A percentile compares a stretch with the other conserved stretches of the same genome.
Conservation (phyloP, 805 yeast genomes). For the Pichia scutulata region DNA sequence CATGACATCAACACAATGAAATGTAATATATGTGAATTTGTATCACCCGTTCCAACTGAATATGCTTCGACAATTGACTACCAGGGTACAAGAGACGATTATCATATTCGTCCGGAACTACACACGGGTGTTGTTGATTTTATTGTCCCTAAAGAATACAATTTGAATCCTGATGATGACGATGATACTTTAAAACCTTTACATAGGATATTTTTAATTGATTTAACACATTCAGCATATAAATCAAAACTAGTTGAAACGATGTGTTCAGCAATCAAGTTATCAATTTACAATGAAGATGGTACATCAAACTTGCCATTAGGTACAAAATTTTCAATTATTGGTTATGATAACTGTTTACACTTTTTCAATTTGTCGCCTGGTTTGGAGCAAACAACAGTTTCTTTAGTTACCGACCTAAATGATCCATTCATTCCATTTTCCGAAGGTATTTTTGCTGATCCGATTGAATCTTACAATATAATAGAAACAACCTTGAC, state of each 20-base stretch:
- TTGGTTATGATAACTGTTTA: slow-evolving; percentile 65
- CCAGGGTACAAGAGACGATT: slow-evolving; percentile 57
- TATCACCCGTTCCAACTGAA: slow-evolving; percentile 59
- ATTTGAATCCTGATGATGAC: slow-evolving; percentile 31
- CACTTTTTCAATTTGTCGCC: slow-evolving; percentile 67
- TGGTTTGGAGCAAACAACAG: slow-evolving; percentile 45
- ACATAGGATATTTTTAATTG: slow-evolving; percentile 46
- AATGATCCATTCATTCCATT: slow-evolving; percentile 81
- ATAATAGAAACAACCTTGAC: slow-evolving; percentile 63
- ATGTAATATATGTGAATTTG: slow-evolving; percentile 83
- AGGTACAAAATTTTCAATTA: slow-evolving; percentile 55
- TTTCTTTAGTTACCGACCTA: slow-evolving; percentile 59
- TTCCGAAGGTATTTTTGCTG: slow-evolving; percentile 67
- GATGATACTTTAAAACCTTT: slow-evolving; percentile 3
- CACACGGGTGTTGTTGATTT: slow-evolving; percentile 80
- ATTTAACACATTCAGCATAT: slow-evolving; percentile 68
- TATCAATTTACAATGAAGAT: slow-evolving; percentile 43
- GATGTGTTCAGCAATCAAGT: slow-evolving; percentile 28
- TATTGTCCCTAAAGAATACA: slow-evolving; percentile 66
- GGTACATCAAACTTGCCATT: slow-evolving; percentile 26
- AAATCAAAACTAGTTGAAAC: slow-evolving; percentile 35
- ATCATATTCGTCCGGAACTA: slow-evolving; percentile 63
- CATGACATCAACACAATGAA: slow-evolving; percentile 56
- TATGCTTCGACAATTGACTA: slow-evolving; percentile 58
- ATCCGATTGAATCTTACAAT: slow-evolving; percentile 56